Percentiles rank a stretch among this genome's conserved stretches.
These are phyloP conservation scores for Vigna mungo DNA, from an alignment of 306 rosid species.

Conservation along the genomic window DNA sequence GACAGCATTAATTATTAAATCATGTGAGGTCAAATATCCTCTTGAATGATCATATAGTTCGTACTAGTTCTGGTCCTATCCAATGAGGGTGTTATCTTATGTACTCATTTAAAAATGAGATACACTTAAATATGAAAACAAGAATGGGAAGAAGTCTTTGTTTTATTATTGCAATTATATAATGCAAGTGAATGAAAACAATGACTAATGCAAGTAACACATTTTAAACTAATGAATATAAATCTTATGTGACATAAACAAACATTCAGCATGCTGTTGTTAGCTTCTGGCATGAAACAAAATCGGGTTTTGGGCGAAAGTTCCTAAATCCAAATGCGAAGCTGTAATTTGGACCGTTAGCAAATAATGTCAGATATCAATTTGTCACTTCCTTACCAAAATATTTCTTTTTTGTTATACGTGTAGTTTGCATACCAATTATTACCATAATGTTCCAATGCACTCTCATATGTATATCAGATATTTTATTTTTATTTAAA, in stretches of 20 bases:
- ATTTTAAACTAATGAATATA: neutral
- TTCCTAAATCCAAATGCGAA: neutral
- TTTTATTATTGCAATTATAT: neutral
- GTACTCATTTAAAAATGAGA: neutral
- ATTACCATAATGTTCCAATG: too few species aligned
- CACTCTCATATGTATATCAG: too few species aligned
- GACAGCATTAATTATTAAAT: too few species aligned
- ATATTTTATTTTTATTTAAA: too few species aligned
- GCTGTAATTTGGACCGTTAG: neutral
- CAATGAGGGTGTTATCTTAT: constrained; percentile 27
- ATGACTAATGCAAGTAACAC: neutral
- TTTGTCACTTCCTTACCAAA: neutral
- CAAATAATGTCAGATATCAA: neutral
- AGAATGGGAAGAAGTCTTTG: neutral
- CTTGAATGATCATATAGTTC: neutral
- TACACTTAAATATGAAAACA: neutral
- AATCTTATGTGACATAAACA: neutral
- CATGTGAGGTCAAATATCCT: neutral
- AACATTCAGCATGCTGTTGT: neutral
- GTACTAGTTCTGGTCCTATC: neutral
- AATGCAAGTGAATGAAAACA: neutral
- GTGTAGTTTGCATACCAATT: too few species aligned
- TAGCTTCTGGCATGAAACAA: neutral
- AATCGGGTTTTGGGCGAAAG: constrained; percentile 3
- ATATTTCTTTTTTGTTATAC: too few species aligned